Evolutionary conservation across 2,329 filamentous ascomycete genomes (phyloP), one percentile per base, ranked within the genome.

Genomic region (Aspergillus ruber): DNA sequence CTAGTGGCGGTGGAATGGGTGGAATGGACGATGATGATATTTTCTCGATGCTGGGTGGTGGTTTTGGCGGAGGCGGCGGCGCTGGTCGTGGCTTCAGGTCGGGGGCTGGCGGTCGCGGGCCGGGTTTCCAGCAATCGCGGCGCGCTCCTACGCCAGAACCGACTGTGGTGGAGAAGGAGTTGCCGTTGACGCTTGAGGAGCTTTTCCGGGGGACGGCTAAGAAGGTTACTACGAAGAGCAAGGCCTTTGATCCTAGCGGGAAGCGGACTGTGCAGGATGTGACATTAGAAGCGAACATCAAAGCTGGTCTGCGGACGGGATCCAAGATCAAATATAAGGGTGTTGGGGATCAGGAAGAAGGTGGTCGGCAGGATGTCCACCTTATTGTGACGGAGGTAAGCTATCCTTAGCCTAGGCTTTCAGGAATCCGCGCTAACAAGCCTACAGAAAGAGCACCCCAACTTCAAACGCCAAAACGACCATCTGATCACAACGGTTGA

Each of bases 251-350:
- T 67, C 77, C 74, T 35, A 72, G 84, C 17, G 89, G 89, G 49
- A 95, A 95, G 75, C 83, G 90, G 58, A 88, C 82, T 39, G 86
- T 85, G 3, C 87, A 90, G 51, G 93, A 98, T 60, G 87, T 90
- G 62, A 88, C 96, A 15, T 74, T 98, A 25, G 90, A 95, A 64
- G 91, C 97, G 45, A 89, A 90, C 42, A 95, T 98, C 73, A 97
- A 96, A 74, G 84, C 89, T 5, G 93, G 93, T 50, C 74, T 97
- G 70, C 96, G 97, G 74, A 90, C 94, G 59, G 93, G 93, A 25
- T 95, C 88, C 63, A 98, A 97, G 78, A 95, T 98, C 71, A 96
- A 96, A 72, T 98, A 95, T 66, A 88, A 87, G 63, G 90, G 91
- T 38, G 90, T 98, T n/a, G 93, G 93, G 9, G 93, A 98, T 69